Evolutionary conservation across 78 protist genomes (phyloP).

Genomic region (Isochrysis galbana): DNA sequence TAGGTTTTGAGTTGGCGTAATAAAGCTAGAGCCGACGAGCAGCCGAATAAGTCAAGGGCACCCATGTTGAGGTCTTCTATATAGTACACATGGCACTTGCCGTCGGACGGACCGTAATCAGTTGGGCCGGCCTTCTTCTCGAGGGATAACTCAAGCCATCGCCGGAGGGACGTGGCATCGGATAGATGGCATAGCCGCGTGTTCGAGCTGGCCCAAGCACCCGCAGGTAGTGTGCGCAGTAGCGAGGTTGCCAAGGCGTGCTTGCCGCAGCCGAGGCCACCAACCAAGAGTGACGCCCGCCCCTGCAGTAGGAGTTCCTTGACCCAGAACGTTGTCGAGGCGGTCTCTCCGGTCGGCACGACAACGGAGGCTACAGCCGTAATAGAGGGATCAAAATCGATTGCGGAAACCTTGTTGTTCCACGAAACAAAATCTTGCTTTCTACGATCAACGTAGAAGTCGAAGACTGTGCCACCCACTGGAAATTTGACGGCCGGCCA

Average conservation of each 20-base stretch:
- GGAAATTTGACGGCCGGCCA: conserved; percentile 55
- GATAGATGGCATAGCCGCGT: conserved; percentile 64
- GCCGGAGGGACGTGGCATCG: background rate
- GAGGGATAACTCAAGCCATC: conserved; percentile 53
- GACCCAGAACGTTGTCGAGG: conserved; percentile 27
- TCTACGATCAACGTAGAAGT: conserved; percentile 44
- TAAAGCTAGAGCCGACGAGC: conserved; percentile 53
- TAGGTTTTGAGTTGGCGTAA: conserved; percentile 59
- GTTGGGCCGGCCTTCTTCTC: conserved; percentile 56
- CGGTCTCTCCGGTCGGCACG: conserved; percentile 56
- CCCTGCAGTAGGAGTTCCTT: conserved; percentile 29
- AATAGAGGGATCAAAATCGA: conserved; percentile 30
- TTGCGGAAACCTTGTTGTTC: conserved; percentile 44
- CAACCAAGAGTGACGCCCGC: conserved; percentile 51
- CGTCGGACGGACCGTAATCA: conserved; percentile 68
- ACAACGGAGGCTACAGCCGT: conserved; percentile 12
- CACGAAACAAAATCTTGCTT: conserved; percentile 47
- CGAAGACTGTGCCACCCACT: conserved; percentile 43
- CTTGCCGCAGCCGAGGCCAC: conserved; percentile 71
- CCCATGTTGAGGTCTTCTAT: conserved; percentile 75
- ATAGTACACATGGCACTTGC: conserved; percentile 61
- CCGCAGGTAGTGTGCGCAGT: conserved; percentile 47
- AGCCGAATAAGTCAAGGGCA: conserved; percentile 60
- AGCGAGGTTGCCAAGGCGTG: conserved; percentile 40
- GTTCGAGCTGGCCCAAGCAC: background rate